A percentile compares a stretch with the other conserved stretches of the same genome.
Evolutionary conservation across 192 early-diverging fungal species (phyloP).

Genomic region (Coemansia sp.): DNA sequence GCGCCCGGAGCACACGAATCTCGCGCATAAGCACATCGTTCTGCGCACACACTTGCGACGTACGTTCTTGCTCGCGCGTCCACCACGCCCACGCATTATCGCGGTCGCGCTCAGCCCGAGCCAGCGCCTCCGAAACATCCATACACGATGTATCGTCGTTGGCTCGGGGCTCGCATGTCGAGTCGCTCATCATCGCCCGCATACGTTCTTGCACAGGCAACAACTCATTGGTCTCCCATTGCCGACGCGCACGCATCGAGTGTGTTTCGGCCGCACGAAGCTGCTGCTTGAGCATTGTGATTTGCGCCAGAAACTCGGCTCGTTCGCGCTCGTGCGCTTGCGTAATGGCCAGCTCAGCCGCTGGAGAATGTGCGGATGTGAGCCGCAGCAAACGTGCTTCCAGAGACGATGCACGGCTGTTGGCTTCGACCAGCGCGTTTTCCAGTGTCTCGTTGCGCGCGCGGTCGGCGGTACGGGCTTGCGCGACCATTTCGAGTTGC

Average conservation of each 20-base stretch:
- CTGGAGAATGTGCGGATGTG: constrained; percentile 11
- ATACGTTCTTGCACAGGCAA: constrained; percentile 44
- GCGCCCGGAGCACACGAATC: constrained; percentile 18
- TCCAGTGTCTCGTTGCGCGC: constrained; percentile 23
- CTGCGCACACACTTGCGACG: constrained; percentile 42
- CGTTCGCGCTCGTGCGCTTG: constrained; percentile 44
- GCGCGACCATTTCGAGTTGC: constrained; percentile 33
- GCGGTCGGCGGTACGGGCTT: constrained; percentile 34
- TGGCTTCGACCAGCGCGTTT: constrained; percentile 31
- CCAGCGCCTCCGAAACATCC: constrained; percentile 13
- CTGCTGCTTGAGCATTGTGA: constrained; percentile 30
- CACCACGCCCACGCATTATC: constrained; percentile 44
- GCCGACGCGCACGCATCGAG: constrained; percentile 23
- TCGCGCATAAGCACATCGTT: constrained; percentile 52
- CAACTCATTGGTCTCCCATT: constrained; percentile 49
- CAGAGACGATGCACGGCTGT: constrained; percentile 15
- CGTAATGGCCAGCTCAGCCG: constrained; percentile 27
- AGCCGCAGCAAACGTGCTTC: constrained; percentile 21
- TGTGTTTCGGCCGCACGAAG: constrained; percentile 38
- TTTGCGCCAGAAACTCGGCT: constrained; percentile 35
- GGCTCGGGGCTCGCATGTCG: not conserved
- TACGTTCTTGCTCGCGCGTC: constrained; percentile 44
- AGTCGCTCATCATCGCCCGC: constrained; percentile 16
- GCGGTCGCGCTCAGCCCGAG: constrained; percentile 23
- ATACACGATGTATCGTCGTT: not conserved